Conservation (phyloP, 2,329 filamentous ascomycete genomes). For the Acephala macrosclerotiorum region DNA sequence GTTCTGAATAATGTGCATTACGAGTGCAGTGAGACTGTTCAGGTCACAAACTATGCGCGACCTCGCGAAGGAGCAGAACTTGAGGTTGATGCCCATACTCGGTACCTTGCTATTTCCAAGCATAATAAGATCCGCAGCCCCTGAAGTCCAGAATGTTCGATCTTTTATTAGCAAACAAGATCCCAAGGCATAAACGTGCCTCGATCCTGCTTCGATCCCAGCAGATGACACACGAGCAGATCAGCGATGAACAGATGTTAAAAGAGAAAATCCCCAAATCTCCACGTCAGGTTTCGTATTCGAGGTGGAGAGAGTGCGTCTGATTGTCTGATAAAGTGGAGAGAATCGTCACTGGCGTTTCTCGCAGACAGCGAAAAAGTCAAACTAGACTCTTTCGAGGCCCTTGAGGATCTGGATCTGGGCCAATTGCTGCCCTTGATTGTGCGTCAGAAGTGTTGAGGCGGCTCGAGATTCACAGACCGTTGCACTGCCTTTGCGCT, state of each 20-base stretch:
- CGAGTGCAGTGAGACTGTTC: constrained; percentile 5
- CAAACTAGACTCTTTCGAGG: not conserved
- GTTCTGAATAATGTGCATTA: not conserved
- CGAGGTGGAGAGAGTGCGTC: constrained; percentile 12
- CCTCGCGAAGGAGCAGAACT: not conserved
- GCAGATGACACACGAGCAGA: constrained; percentile 9
- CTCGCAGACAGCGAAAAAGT: constrained; percentile 6
- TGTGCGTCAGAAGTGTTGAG: constrained; percentile 12
- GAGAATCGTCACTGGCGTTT: constrained; percentile 20
- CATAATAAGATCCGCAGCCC: constrained; percentile 8
- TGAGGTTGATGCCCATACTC: not conserved
- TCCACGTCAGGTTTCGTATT: constrained; percentile 19
- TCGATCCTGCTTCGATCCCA: not conserved
- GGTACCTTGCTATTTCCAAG: not conserved
- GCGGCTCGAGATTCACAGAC: constrained; percentile 20
- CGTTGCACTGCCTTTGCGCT: not conserved
- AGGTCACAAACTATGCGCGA: constrained; percentile 1
- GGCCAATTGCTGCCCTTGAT: constrained; percentile 3
- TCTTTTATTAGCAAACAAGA: constrained; percentile 7
- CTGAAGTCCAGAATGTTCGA: constrained; percentile 12
- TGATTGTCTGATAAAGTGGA: constrained; percentile 21
- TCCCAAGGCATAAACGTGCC: constrained; percentile 5
- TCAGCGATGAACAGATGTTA: not conserved
- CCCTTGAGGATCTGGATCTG: constrained; percentile 9
- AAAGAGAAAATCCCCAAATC: constrained; percentile 5